Evolutionary conservation across 495 filamentous ascomycete genomes (phyloP).

Genomic region (Geopyxis carbonaria): DNA sequence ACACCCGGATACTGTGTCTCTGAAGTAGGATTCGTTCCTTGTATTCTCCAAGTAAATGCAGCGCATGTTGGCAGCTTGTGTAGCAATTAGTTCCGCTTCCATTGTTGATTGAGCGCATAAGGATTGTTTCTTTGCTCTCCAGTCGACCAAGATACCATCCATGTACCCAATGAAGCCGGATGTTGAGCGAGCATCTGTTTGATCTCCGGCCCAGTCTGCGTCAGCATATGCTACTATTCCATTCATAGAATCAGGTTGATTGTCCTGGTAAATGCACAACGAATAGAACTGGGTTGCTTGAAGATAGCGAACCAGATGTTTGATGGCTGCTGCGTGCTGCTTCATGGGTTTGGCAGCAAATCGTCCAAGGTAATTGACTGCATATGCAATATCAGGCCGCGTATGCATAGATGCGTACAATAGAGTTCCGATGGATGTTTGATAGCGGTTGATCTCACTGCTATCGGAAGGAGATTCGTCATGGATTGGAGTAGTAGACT

Average conservation of each 20-base stretch:
- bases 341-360: background rate
- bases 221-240: slow-evolving; percentile 2
- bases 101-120: background rate
- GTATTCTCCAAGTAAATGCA: background rate
- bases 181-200: background rate
- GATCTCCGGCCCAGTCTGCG: slow-evolving; percentile 1
- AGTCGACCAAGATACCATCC: background rate
- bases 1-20: too few species aligned
- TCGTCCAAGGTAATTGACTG: background rate
- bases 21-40: too few species aligned
- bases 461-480: too few species aligned
- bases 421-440: background rate
- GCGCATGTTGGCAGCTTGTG: background rate
- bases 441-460: background rate
- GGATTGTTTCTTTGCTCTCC: slow-evolving; percentile 3
- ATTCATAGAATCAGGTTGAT: background rate
- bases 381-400: slow-evolving; percentile 2
- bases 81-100: slow-evolving; percentile 4
- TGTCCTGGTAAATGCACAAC: background rate
- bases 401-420: background rate
- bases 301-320: background rate
- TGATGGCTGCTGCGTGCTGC: background rate
- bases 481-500: too few species aligned
- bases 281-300: background rate
- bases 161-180: background rate